Evolutionary conservation across 2,329 filamentous ascomycete species (phyloP), one percentile per base, ranked within the genome.

Genomic region (Colletotrichum sp.): DNA sequence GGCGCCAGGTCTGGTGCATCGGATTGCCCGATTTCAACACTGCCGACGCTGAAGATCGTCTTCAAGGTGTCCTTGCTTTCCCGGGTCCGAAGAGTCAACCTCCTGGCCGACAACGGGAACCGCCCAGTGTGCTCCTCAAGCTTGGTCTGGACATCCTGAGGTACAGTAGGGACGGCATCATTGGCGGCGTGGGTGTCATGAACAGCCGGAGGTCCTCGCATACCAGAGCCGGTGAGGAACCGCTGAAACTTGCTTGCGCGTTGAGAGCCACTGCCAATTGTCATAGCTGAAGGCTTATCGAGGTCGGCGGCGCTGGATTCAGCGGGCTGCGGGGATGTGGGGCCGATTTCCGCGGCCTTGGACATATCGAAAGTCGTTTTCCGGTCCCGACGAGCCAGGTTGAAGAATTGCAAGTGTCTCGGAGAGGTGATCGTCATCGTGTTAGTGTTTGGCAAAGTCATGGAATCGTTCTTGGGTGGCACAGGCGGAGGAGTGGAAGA

Each of bases 1-100:
- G 61, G 43, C 9, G 48, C 6, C 25, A 62, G 15, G 28, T 52
- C 32, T 27, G 65, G 62, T 9, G 36, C 67, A 10, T 76, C 66
- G 2, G 25, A 8, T n/a, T 75, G 71, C 13, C 55, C 55, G 3
- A 48, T 27, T 58, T 88, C 87, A 22, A 86, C 80, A 65, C 87
- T 89, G 8, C 86, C 87, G 10, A 89, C 87, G 74, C 88, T 89
- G 67, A 89, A 79, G 22, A 90, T 89, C 2, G 88, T 89, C 67
- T 87, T 87, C 30, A 89, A 79, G 0, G 87, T 88, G 30, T 89
- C 88, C 77, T 86, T 85, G 78, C 86, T 89, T n/a, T 83, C 78
- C 36, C 87, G 85, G 1, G 82, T 80, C 60, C 83, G 85, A 61
- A 88, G 77, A 8, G 81, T 79, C 13, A 86, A 77, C 55, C 83